Conservation (phyloP, 2,329 filamentous ascomycete genomes). For the Chaetomium globosum region DNA sequence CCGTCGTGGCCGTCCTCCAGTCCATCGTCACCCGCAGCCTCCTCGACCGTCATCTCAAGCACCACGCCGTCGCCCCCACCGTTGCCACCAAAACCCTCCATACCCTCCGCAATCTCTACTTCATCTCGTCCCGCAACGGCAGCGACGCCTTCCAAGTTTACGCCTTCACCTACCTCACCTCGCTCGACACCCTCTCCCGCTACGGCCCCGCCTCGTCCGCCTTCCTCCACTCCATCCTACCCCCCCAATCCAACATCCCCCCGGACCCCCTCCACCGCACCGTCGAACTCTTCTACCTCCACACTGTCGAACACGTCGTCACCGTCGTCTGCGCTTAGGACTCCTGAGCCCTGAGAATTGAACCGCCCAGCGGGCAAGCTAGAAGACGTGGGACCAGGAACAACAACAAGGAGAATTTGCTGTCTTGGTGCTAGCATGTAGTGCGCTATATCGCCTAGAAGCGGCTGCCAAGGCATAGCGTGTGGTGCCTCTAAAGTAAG, state of each 20-base stretch:
- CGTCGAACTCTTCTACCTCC: constrained; percentile 86
- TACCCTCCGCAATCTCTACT: constrained; percentile 75
- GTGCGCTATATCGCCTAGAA: no score
- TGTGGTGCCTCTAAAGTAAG: no score
- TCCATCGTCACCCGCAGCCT: constrained; percentile 68
- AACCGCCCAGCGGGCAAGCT: no score
- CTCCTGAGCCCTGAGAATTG: constrained; percentile 75
- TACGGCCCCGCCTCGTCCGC: constrained; percentile 66
- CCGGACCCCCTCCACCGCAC: constrained; percentile 68
- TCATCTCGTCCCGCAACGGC: constrained; percentile 75
- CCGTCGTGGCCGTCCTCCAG: constrained; percentile 72
- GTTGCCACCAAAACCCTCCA: constrained; percentile 73
- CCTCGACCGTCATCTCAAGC: constrained; percentile 53
- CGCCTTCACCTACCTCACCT: constrained; percentile 77
- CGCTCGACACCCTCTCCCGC: constrained; percentile 78
- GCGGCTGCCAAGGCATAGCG: no score
- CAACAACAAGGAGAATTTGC: no score
- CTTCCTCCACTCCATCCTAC: constrained; percentile 62
- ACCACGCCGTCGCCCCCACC: constrained; percentile 56
- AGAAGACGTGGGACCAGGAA: no score
- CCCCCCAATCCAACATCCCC: constrained; percentile 52
- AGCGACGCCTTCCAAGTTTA: constrained; percentile 79
- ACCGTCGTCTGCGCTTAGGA: constrained; percentile 65
- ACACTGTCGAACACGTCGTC: constrained; percentile 81
- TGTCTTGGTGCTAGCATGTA: no score